Conservation (phyloP, 2,329 filamentous ascomycete genomes). For the Fusarium newnesense region DNA sequence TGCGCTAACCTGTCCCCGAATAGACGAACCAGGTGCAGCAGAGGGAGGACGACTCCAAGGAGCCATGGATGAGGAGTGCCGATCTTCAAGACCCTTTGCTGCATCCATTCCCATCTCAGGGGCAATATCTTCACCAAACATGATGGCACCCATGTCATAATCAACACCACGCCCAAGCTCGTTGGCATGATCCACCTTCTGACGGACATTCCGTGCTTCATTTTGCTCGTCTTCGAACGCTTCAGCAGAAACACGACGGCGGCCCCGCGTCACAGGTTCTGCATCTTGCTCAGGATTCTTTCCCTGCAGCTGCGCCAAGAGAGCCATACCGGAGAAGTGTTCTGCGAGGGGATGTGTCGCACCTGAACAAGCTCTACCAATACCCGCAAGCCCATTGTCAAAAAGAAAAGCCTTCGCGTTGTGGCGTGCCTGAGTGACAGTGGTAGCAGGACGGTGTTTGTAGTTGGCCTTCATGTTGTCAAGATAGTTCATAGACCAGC, state of each 20-base stretch:
- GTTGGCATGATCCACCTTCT: slow-evolving; percentile 46
- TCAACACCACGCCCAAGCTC: slow-evolving; percentile 44
- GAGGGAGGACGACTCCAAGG: slow-evolving; percentile 64
- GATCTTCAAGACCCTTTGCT: slow-evolving; percentile 72
- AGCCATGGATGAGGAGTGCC: slow-evolving; percentile 63
- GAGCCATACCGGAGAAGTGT: slow-evolving; percentile 56
- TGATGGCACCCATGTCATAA: slow-evolving; percentile 43
- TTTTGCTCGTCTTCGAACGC: slow-evolving; percentile 55
- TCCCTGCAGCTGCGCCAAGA: slow-evolving; percentile 50
- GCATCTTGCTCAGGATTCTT: slow-evolving; percentile 34
- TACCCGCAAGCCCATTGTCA: slow-evolving; percentile 49
- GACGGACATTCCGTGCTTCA: slow-evolving; percentile 52
- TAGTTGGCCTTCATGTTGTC: slow-evolving; percentile 63
- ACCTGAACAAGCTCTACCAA: slow-evolving; percentile 26
- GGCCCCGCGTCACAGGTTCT: slow-evolving; percentile 38
- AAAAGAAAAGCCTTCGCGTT: slow-evolving; percentile 48
- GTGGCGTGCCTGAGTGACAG: slow-evolving; percentile 52
- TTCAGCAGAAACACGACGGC: slow-evolving; percentile 56
- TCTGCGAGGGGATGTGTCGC: slow-evolving; percentile 56
- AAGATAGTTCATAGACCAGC: slow-evolving; percentile 57
- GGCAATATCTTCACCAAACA: slow-evolving; percentile 53
- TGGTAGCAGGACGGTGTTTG: slow-evolving; percentile 42
- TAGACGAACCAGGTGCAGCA: slow-evolving; percentile 57
- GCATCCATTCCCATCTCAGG: slow-evolving; percentile 78
- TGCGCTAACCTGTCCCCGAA: slow-evolving; percentile 53